phyloP scores from a whole-genome alignment of 768 basidiomycete species.

The Trametes gibbosa region DNA sequence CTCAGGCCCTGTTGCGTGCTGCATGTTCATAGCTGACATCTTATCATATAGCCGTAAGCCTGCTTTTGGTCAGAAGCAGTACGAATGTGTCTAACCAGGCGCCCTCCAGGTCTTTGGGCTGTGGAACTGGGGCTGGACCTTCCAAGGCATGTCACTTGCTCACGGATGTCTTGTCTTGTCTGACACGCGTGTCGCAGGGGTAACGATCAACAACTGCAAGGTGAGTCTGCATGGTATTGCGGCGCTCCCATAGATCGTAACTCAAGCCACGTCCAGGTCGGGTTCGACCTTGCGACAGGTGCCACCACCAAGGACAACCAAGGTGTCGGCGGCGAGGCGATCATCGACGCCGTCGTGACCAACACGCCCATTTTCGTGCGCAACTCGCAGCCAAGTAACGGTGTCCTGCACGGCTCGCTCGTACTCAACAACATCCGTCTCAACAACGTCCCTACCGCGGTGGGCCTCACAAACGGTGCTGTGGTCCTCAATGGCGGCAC shows the following conservation, averaged over 20 bases:
- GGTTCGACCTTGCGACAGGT: constrained; percentile 23
- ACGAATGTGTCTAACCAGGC: too few relatives aligned
- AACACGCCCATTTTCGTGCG: constrained; percentile 64
- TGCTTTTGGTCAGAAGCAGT: not conserved
- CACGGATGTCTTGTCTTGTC: not conserved
- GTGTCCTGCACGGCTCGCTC: constrained; percentile 53
- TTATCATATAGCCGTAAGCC: constrained; percentile 8
- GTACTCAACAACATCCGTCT: constrained; percentile 64
- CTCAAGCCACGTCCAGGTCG: constrained; percentile 10
- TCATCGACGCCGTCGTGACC: constrained; percentile 61
- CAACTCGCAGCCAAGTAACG: constrained; percentile 44
- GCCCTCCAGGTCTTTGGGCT: constrained; percentile 19
- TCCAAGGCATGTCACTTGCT: constrained; percentile 35
- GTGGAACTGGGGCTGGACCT: constrained; percentile 45
- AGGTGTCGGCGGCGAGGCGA: constrained; percentile 54
- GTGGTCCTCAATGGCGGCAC: constrained; percentile 52
- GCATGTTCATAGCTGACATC: not conserved
- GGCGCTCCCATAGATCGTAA: not conserved
- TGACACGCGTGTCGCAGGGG: constrained; percentile 11
- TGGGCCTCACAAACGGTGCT: constrained; percentile 51
- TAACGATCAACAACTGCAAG: constrained; percentile 39
- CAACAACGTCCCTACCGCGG: constrained; percentile 57
- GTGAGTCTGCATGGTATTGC: constrained; percentile 25
- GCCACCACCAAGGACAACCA: constrained; percentile 18
- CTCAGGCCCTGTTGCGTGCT: not conserved